Percentiles rank a stretch among this genome's conserved stretches.
Evolutionary conservation across 2,329 filamentous ascomycete genomes (phyloP).

Genomic region (Exophiala viscosa): DNA sequence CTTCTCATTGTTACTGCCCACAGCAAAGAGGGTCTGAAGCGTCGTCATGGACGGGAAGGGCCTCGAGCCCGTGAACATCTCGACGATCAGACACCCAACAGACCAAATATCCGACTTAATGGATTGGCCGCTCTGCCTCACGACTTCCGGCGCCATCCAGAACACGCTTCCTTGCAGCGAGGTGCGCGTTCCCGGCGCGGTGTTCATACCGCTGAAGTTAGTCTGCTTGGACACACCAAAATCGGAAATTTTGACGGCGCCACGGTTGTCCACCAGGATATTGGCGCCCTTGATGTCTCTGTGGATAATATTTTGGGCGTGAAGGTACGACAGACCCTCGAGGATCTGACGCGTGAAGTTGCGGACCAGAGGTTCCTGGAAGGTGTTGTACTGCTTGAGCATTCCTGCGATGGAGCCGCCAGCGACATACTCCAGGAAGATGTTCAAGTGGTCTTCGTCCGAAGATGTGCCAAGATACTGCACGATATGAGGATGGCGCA

Average conservation of each 20-base stretch:
- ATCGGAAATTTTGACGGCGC: conserved; percentile 97
- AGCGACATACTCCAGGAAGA: conserved; percentile 98
- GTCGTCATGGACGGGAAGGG: conserved; percentile 97
- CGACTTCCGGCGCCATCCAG: conserved; percentile 99
- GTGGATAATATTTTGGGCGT: conserved; percentile 93
- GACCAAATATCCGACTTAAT: conserved; percentile 99
- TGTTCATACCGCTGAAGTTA: conserved; percentile 29
- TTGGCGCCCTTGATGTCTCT: conserved; percentile 99
- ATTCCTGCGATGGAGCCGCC: conserved; percentile 97
- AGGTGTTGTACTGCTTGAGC: conserved; percentile 95
- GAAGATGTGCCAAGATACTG: conserved; percentile 95
- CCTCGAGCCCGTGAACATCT: conserved; percentile 98
- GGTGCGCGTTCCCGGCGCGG: conserved; percentile 77
- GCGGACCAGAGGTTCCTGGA: conserved; percentile 87
- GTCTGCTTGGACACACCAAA: conserved; percentile 86
- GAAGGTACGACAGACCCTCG: conserved; percentile 85
- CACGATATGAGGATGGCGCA: conserved; percentile 95
- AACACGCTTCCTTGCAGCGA: conserved; percentile 97
- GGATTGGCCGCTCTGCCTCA: conserved; percentile 95
- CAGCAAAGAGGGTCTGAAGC: conserved; percentile 97
- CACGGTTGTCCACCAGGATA: conserved; percentile 97
- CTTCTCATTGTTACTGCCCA: conserved; percentile 79
- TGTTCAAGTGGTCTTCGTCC: conserved; percentile 88
- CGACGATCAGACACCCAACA: conserved; percentile 84
- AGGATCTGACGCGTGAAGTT: conserved; percentile 97